Conservation (phyloP, 768 basidiomycete species). For the Paxillus rubicundulus region DNA sequence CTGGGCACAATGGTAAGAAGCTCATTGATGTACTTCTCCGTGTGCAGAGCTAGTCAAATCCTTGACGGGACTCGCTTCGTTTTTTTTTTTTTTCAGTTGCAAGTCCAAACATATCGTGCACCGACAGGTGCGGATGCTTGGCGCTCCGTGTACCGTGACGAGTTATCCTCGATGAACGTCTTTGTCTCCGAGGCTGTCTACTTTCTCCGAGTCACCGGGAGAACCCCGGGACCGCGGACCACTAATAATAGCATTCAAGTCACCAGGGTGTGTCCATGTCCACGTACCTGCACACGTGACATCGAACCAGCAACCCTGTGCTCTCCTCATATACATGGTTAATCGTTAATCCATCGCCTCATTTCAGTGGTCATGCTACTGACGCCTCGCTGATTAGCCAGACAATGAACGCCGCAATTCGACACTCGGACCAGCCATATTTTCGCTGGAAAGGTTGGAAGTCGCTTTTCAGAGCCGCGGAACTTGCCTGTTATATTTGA, state of each 20-base stretch:
- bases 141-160: not conserved
- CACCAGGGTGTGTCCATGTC: no score
- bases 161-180: no score
- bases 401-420: no score
- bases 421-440: not conserved
- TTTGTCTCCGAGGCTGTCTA: not conserved
- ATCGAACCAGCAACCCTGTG: not conserved
- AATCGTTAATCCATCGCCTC: not conserved
- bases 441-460: not conserved
- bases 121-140: not conserved
- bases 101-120: not conserved
- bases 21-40: no score
- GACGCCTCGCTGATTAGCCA: no score
- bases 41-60: not conserved
- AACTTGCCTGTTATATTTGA: not conserved
- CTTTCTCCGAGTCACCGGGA: not conserved
- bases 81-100: not conserved
- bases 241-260: not conserved
- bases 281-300: no score
- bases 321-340: not conserved
- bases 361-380: no score
- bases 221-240: no score
- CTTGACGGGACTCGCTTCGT: not conserved
- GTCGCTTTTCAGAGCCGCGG: not conserved
- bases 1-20: no score